A percentile compares a stretch with the other conserved stretches of the same genome.
Evolutionary conservation across 768 basidiomycete species (phyloP).

Genomic region (Mycena sanguinolenta): DNA sequence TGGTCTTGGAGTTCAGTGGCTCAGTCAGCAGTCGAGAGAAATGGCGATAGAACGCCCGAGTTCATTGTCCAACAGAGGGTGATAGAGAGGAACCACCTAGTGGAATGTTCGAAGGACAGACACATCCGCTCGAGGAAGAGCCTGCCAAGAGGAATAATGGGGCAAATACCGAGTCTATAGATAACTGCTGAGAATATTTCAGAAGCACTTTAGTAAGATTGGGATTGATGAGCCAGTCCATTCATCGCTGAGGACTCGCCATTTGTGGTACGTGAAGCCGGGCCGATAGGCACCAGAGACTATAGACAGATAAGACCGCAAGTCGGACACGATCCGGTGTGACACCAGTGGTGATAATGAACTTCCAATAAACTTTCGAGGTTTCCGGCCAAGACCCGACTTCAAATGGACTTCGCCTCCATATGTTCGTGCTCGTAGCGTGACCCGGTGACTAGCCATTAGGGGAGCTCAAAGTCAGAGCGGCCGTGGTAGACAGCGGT

Average conservation of each 20-base stretch:
- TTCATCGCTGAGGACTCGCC: too few species aligned
- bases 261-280: too few species aligned
- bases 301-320: not conserved
- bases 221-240: too few species aligned
- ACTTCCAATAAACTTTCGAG: not conserved
- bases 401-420: not conserved
- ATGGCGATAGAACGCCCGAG: not conserved
- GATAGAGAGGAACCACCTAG: not conserved
- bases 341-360: not conserved
- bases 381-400: not conserved
- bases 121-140: slow-evolving; percentile 1
- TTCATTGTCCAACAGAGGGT: not conserved
- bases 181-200: too few species aligned
- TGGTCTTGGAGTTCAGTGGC: not conserved
- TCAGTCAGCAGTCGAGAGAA: not conserved
- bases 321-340: slow-evolving; percentile 6
- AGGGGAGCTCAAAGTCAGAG: too few species aligned
- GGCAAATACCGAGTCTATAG: too few species aligned
- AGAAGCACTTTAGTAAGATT: too few species aligned
- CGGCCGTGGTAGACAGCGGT: not conserved
- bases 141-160: not conserved
- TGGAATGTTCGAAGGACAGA: not conserved
- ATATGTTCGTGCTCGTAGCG: too few species aligned
- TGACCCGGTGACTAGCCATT: too few species aligned
- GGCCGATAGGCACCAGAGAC: not conserved